phyloP scores from a whole-genome alignment of 2,329 filamentous ascomycete species.

The Phyllosticta citrichinensis region DNA sequence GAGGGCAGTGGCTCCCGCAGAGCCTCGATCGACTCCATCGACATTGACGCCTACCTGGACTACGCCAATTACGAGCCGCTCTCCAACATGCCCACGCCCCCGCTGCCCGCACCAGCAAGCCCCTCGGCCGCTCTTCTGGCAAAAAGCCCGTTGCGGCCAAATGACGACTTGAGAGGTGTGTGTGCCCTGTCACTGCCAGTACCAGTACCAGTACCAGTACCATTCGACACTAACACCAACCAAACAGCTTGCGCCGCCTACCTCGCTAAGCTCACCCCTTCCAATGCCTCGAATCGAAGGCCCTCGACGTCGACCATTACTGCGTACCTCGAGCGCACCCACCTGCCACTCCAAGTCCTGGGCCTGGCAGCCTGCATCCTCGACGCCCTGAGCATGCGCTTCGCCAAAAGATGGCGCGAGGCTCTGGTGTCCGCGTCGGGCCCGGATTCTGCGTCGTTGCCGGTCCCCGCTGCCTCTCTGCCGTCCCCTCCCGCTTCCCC shows the following conservation, averaged over 20 bases:
- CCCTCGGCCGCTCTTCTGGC: not conserved
- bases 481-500: conserved; percentile 2
- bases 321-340: conserved; percentile 22
- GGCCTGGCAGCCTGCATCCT: conserved; percentile 30
- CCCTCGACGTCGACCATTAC: conserved; percentile 20
- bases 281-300: conserved; percentile 20
- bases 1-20: conserved; percentile 4
- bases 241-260: conserved; percentile 23
- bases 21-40: conserved; percentile 22
- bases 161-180: conserved; percentile 8
- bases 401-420: conserved; percentile 23
- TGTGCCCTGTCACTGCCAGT: not conserved
- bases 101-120: conserved; percentile 13
- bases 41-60: conserved; percentile 28
- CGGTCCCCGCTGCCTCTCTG: conserved; percentile 13
- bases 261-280: conserved; percentile 27
- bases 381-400: conserved; percentile 24
- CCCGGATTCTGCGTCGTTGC: conserved; percentile 13
- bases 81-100: conserved; percentile 31
- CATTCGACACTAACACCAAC: conserved; percentile 3
- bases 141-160: not conserved
- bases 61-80: conserved; percentile 28
- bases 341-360: conserved; percentile 24
- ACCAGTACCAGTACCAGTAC: not conserved
- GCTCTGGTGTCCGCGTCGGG: conserved; percentile 14